phyloP scores from a whole-genome alignment of 2,329 filamentous ascomycete species.

The Emmonsiellopsis sp. region DNA sequence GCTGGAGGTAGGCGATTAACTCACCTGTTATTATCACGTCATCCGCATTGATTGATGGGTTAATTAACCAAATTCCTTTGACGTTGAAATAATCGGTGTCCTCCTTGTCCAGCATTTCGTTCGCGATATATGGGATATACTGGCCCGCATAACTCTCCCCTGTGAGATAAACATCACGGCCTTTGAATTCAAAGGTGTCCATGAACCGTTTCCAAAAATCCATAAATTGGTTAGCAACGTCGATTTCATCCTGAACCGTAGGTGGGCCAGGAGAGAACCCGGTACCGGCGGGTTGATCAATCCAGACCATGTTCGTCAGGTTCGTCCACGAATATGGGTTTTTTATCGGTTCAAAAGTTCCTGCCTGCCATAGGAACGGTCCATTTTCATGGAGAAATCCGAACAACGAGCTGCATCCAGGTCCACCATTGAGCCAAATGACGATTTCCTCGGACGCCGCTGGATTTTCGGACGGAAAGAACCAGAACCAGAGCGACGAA shows the following conservation, averaged over 20 bases:
- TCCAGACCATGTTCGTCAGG: constrained; percentile 67
- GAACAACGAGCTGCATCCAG: constrained; percentile 50
- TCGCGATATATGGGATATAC: constrained; percentile 63
- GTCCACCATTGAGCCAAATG: constrained; percentile 44
- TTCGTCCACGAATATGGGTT: constrained; percentile 69
- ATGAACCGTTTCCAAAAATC: constrained; percentile 74
- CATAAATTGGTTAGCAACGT: constrained; percentile 60
- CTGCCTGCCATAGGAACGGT: constrained; percentile 59
- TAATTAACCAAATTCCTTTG: constrained; percentile 61
- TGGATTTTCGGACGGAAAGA: constrained; percentile 39
- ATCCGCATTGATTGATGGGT: constrained; percentile 50
- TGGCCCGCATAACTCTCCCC: constrained; percentile 63
- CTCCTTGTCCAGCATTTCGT: constrained; percentile 60
- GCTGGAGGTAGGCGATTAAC: neutral
- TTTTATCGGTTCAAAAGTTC: constrained; percentile 54
- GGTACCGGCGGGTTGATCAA: constrained; percentile 56
- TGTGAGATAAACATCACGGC: constrained; percentile 61
- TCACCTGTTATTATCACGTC: constrained; percentile 1
- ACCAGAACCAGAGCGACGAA: constrained; percentile 42
- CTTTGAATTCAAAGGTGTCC: constrained; percentile 56
- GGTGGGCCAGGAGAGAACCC: constrained; percentile 59
- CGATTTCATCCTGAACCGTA: constrained; percentile 57
- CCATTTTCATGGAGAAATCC: constrained; percentile 70
- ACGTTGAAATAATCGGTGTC: constrained; percentile 60
- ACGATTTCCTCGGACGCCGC: constrained; percentile 36